phyloP scores from a whole-genome alignment of 2,329 filamentous ascomycete genomes.

The Calonectria henricotiae region DNA sequence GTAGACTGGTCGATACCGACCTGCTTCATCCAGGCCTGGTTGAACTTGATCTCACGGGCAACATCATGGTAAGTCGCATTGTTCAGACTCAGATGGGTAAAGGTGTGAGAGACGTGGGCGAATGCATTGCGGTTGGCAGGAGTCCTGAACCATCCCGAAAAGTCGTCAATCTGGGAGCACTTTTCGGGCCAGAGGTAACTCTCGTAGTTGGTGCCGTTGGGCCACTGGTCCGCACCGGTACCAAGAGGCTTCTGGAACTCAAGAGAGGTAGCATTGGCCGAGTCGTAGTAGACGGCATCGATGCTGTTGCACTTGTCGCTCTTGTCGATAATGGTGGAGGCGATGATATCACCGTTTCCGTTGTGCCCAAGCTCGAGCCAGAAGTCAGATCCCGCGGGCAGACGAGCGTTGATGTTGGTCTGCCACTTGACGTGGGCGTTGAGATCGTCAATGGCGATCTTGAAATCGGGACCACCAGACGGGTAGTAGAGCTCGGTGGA shows the following conservation, averaged over 20 bases:
- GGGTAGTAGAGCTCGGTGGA: slow-evolving; percentile 40
- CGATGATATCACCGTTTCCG: slow-evolving; percentile 43
- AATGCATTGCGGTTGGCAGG: slow-evolving; percentile 41
- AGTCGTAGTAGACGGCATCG: slow-evolving; percentile 35
- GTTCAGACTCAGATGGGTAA: slow-evolving; percentile 42
- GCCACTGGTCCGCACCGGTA: slow-evolving; percentile 38
- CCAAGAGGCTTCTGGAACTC: slow-evolving; percentile 39
- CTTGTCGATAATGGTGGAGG: slow-evolving; percentile 10
- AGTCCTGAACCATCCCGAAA: slow-evolving; percentile 42
- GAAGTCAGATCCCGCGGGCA: slow-evolving; percentile 40
- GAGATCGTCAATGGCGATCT: slow-evolving; percentile 39
- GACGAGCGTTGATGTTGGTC: slow-evolving; percentile 37
- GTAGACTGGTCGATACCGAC: slow-evolving; percentile 38
- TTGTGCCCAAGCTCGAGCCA: slow-evolving; percentile 43
- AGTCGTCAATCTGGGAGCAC: slow-evolving; percentile 39
- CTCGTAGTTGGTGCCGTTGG: slow-evolving; percentile 25
- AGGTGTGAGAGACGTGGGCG: slow-evolving; percentile 43
- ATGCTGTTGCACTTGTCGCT: slow-evolving; percentile 12
- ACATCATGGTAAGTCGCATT: slow-evolving; percentile 44
- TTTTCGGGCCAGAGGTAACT: slow-evolving; percentile 34
- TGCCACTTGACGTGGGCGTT: slow-evolving; percentile 43
- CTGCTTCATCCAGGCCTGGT: slow-evolving; percentile 41
- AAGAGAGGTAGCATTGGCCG: slow-evolving; percentile 33
- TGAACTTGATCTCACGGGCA: slow-evolving; percentile 41
- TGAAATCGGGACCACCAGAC: slow-evolving; percentile 39